These are phyloP conservation scores for Penicillium riverlandense DNA, from an alignment of 495 filamentous ascomycete genomes.

Conservation along the genomic window DNA sequence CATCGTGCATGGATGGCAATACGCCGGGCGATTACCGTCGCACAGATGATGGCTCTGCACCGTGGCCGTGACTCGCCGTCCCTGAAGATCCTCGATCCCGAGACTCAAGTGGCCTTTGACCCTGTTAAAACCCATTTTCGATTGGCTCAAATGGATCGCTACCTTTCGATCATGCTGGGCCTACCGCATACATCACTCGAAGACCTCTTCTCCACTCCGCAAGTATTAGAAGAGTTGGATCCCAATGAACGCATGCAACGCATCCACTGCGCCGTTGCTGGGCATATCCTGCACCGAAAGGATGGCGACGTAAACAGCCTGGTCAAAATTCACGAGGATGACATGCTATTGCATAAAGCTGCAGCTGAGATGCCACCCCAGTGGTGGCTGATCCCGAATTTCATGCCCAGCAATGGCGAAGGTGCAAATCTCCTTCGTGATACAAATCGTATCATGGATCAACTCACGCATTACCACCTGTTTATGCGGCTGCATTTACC, in stretches of 20 bases:
- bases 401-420: neutral
- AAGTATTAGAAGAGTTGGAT: constrained; percentile 4
- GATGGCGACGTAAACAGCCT: constrained; percentile 11
- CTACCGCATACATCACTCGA: constrained; percentile 33
- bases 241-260: constrained; percentile 18
- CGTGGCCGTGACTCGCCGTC: constrained; percentile 10
- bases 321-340: constrained; percentile 27
- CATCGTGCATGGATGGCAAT: constrained; percentile 33
- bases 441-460: constrained; percentile 16
- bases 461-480: constrained; percentile 35
- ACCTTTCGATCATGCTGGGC: constrained; percentile 36
- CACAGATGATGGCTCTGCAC: constrained; percentile 18
- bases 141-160: constrained; percentile 23
- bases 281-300: constrained; percentile 40
- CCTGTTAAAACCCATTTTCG: constrained; percentile 7
- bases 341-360: constrained; percentile 35
- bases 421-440: neutral
- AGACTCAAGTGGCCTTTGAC: constrained; percentile 6
- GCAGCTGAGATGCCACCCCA: constrained; percentile 24
- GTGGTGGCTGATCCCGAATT: constrained; percentile 28
- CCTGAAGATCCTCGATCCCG: constrained; percentile 8
- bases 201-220: constrained; percentile 10
- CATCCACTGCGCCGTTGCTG: constrained; percentile 15
- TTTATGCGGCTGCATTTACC: constrained; percentile 23
- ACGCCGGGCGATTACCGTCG: constrained; percentile 25